Evolutionary conservation across 768 basidiomycete species (phyloP).

Genomic region (Lactarius hatsudake): DNA sequence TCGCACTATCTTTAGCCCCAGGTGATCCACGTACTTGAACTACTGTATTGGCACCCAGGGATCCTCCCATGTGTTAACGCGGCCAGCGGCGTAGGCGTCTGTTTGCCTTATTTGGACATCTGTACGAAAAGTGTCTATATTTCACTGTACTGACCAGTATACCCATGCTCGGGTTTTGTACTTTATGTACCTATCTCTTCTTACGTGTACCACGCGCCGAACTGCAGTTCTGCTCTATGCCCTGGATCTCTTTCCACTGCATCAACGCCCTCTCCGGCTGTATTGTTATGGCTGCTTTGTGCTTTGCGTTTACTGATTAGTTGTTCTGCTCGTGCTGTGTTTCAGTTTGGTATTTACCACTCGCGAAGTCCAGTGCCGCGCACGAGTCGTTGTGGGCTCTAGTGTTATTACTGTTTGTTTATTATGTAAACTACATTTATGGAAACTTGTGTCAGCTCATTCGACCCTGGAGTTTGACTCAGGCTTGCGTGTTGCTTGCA

Average conservation of each 20-base stretch:
- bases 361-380: neutral
- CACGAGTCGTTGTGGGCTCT: neutral
- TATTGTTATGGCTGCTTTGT: conserved; percentile 4
- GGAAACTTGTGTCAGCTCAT: neutral
- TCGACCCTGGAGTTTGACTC: too few species aligned
- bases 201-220: neutral
- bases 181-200: neutral
- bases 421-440: neutral
- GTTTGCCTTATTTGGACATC: neutral
- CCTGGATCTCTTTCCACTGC: neutral
- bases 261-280: neutral
- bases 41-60: too few species aligned
- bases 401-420: neutral
- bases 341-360: neutral
- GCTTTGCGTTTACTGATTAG: conserved; percentile 2
- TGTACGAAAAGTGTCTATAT: neutral
- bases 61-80: neutral
- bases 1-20: neutral
- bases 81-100: too few species aligned
- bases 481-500: too few species aligned
- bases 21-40: too few species aligned
- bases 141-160: neutral
- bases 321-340: neutral
- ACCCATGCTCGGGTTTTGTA: neutral
- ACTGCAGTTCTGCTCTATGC: neutral